Evolutionary conservation across 306 rosid genomes (phyloP), one percentile per base, ranked within the genome.

Genomic region (Senna tora): DNA sequence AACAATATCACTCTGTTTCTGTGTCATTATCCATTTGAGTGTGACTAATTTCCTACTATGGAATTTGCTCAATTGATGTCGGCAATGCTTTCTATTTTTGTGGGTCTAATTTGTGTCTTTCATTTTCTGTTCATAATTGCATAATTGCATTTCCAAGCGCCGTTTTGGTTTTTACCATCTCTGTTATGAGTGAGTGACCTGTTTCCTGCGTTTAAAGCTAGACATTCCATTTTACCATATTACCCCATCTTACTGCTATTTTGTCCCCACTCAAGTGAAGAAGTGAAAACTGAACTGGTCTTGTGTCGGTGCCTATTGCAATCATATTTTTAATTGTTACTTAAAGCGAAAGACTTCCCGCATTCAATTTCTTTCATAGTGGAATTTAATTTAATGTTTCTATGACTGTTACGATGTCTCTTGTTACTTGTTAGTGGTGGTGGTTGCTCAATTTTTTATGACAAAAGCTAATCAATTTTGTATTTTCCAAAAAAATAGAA

Each of bases 31-130:
- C 47, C 10, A 5, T 17, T 17, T 17, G 47, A 38, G 30, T 36
- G 9, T 15, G 19, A 15, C 20, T 47, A 41, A 41, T 41, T 41
- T 41, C 13, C 46, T 6, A 9, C 8, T 57, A 19, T 16, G 20
- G 41, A 4, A 15, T 69, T 69, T 62, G 8, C 67, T 46, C 25
- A 17, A 0, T 65, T 28, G 7, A 63, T 79, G 80, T 78, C 72
- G 64, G 76, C 69, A 7, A 72, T 62, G 25, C 6, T 13, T 5
- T 36, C 6, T 36, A 5, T 25, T 58, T 55, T 30, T 19, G 71
- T 65, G 80, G 60, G 36, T 32, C 72, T 57, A 14, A 46, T 16
- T 57, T 51, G 2, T 36, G 30, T 25, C 30, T 3, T 1, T 32
- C 41, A 11, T 38, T 7, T 9, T 47, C 39, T 17, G 14, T 34